These are phyloP conservation scores for Penicillium palitans DNA, from an alignment of 2,329 filamentous ascomycete species.

Conservation along the genomic window DNA sequence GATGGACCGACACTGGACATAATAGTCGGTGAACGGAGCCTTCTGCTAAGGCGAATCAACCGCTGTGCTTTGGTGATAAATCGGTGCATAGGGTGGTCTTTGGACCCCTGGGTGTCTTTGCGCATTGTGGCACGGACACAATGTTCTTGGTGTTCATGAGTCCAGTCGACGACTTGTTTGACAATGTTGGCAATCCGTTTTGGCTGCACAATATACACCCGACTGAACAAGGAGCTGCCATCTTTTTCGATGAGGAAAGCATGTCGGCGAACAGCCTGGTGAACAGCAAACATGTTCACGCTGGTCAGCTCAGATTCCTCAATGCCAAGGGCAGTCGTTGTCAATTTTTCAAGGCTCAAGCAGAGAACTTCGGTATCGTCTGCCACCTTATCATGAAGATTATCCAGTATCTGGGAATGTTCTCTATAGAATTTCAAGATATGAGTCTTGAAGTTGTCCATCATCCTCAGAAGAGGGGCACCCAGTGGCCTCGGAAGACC, in stretches of 20 bases:
- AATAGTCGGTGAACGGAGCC: slow-evolving; percentile 44
- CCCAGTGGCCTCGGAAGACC: slow-evolving; percentile 43
- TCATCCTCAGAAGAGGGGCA: slow-evolving; percentile 36
- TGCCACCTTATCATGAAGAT: slow-evolving; percentile 41
- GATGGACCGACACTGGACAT: slow-evolving; percentile 46
- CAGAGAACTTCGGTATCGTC: slow-evolving; percentile 37
- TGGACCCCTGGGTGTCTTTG: slow-evolving; percentile 26
- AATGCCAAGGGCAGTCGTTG: slow-evolving; percentile 36
- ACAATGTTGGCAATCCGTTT: slow-evolving; percentile 52
- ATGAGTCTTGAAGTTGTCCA: slow-evolving; percentile 38
- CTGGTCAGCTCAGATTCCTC: slow-evolving; percentile 32
- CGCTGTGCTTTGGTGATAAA: slow-evolving; percentile 49
- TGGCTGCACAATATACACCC: slow-evolving; percentile 52
- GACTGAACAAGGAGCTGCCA: slow-evolving; percentile 35
- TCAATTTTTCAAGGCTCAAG: slow-evolving; percentile 41
- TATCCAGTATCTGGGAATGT: slow-evolving; percentile 37
- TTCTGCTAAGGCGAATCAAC: slow-evolving; percentile 44
- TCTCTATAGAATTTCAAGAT: slow-evolving; percentile 37
- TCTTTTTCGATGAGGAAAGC: slow-evolving; percentile 40
- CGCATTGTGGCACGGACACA: slow-evolving; percentile 31
- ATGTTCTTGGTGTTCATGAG: slow-evolving; percentile 52
- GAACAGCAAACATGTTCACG: slow-evolving; percentile 38
- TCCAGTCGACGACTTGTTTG: slow-evolving; percentile 56
- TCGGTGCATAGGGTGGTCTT: slow-evolving; percentile 41
- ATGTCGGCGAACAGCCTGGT: slow-evolving; percentile 33